phyloP scores from a whole-genome alignment of 306 rosid species.

The Malus fusca region DNA sequence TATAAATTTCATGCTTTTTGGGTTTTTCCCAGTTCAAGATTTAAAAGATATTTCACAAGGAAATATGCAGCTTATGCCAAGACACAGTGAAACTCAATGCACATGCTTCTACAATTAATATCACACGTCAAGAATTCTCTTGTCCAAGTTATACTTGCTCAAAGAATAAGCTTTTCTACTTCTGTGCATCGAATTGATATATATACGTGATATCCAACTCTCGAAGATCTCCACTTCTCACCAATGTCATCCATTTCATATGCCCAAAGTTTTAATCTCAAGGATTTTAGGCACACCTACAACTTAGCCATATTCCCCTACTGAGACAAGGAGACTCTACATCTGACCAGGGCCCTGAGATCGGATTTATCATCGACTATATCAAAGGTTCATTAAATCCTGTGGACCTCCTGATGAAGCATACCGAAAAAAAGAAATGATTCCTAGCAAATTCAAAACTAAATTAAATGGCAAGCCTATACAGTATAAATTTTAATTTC shows the following conservation, averaged over 20 bases:
- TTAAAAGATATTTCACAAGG: not conserved
- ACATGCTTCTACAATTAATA: not conserved
- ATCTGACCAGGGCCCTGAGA: not conserved
- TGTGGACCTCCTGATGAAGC: not conserved
- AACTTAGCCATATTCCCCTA: not conserved
- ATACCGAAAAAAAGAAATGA: too few relatives aligned
- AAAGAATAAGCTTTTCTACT: not conserved
- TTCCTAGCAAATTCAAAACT: not conserved
- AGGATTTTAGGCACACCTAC: not conserved
- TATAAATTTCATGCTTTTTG: not conserved
- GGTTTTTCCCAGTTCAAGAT: constrained; percentile 3
- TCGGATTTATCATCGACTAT: not conserved
- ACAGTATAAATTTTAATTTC: not conserved
- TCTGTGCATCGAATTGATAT: not conserved
- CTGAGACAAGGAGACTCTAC: not conserved
- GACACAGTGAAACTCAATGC: not conserved
- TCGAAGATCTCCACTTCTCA: not conserved
- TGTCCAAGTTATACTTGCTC: not conserved
- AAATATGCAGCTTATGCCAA: not conserved
- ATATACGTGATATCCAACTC: not conserved
- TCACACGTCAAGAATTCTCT: not conserved
- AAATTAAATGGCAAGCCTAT: not conserved
- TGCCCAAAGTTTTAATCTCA: not conserved
- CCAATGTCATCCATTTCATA: not conserved
- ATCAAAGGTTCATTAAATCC: not conserved